Base-by-base conservation (phyloP, 2,329 filamentous ascomycete genomes). In the Xylariaceae sp. region DNA sequence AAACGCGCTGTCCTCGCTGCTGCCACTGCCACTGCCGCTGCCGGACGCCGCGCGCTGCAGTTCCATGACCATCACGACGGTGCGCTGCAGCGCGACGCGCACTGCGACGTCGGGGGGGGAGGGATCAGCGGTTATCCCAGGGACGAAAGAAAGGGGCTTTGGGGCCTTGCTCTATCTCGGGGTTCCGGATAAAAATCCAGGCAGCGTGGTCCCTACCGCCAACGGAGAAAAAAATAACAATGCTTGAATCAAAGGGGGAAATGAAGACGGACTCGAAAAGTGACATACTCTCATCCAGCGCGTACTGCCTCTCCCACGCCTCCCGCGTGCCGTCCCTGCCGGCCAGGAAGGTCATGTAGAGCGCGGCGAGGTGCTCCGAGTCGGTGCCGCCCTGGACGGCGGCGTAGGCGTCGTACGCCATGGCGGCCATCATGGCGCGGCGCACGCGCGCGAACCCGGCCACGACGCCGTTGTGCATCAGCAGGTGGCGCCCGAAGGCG, bases 401-500 rank as follows among this genome's bases (percentile, higher is more conserved):
- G 8, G 10, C 25, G 13, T 27, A 27, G 8, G 25, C 25, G 13
- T 27, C 25, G 25, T 9, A 27, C 8, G 25, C 25, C 25, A 27
- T 27, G 8, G 14, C 6, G 25, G 6, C 25, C 25, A 27, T 27
- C 25, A 27, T 27, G 8, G 8, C 25, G 25, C 25, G 25, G 25
- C 25, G 25, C 6, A 27, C 25, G 25, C 25, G 25, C 25, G 25
- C 13, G 14, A 27, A 27, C 8, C 14, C 29, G 9, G 29, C 4
- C 8, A 31, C 16, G 4, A 19, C 7, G 15, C 29, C 29, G 16
- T 31, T 31, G 33, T 51, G 47, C 17, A 26, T 27, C 19, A 27
- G 37, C 12, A 51, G 42, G 19, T 53, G 48, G 10, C 32, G 38
- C 39, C 44, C 50, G 5, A 52, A 31, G 3, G 26, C 32, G 17